Evolutionary conservation across 805 yeast genomes (phyloP).

Genomic region (Saturnispora saitoi): DNA sequence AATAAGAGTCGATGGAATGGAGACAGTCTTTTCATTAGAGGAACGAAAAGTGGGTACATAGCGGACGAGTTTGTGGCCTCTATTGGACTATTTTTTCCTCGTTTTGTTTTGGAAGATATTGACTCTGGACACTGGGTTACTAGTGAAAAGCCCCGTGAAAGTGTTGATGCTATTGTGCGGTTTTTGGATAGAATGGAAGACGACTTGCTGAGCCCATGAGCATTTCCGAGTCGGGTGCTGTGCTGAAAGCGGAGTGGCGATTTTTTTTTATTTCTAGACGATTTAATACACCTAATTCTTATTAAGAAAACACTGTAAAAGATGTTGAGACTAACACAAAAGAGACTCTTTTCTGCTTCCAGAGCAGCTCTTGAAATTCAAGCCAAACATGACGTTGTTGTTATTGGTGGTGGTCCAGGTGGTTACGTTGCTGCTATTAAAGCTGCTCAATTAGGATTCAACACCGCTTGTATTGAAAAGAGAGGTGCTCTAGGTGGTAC

Average conservation of each 20-base stretch:
- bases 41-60: conserved; percentile 64
- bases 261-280: not conserved
- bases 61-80: conserved; percentile 73
- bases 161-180: conserved; percentile 51
- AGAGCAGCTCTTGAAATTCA: conserved; percentile 19
- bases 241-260: conserved; percentile 1
- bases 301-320: not conserved
- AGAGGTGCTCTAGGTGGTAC: conserved; percentile 97
- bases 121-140: conserved; percentile 92
- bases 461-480: conserved; percentile 95
- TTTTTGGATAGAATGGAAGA: conserved; percentile 27
- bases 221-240: conserved; percentile 3
- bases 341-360: conserved; percentile 27
- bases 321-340: conserved; percentile 27
- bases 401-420: conserved; percentile 99
- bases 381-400: conserved; percentile 70
- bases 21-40: conserved; percentile 74
- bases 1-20: conserved; percentile 48
- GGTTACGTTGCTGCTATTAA: conserved; percentile 98
- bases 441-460: conserved; percentile 91
- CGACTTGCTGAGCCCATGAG: not conserved
- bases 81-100: conserved; percentile 72
- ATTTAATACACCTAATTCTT: not conserved
- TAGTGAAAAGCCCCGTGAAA: conserved; percentile 76
- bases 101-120: conserved; percentile 62